These are phyloP conservation scores for Penicillium angulare DNA, from an alignment of 495 filamentous ascomycete genomes.

Conservation along the genomic window DNA sequence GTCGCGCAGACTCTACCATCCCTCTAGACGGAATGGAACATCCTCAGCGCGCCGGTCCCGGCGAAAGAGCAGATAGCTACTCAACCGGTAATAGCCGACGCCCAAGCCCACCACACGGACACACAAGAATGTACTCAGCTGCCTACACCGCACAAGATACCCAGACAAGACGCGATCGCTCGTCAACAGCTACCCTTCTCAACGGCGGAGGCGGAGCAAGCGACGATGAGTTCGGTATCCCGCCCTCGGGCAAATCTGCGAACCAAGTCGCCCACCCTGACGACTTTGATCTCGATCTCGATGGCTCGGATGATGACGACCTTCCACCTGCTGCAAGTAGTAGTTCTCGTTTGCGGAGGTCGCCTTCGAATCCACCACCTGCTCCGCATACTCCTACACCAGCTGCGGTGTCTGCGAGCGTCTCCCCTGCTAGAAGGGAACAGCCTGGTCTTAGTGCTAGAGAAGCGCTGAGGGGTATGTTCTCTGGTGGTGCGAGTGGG, in stretches of 20 bases:
- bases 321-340: conserved; percentile 46
- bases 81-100: conserved; percentile 55
- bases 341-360: conserved; percentile 50
- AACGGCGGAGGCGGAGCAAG: conserved; percentile 28
- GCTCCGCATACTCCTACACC: conserved; percentile 18
- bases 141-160: conserved; percentile 48
- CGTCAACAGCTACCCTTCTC: conserved; percentile 40
- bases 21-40: conserved; percentile 52
- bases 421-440: conserved; percentile 32
- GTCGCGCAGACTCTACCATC: conserved; percentile 53
- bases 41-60: conserved; percentile 25
- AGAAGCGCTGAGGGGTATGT: conserved; percentile 69
- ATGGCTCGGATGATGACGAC: conserved; percentile 43
- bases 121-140: conserved; percentile 58
- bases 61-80: conserved; percentile 43
- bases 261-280: conserved; percentile 58
- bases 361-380: conserved; percentile 49
- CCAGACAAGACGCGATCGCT: conserved; percentile 39
- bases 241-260: conserved; percentile 53
- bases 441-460: conserved; percentile 45
- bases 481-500: conserved; percentile 69
- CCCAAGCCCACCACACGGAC: conserved; percentile 44
- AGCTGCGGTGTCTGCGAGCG: conserved; percentile 19
- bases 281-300: conserved; percentile 44
- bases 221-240: conserved; percentile 53